A percentile compares a stretch with the other conserved stretches of the same genome.
Evolutionary conservation across 306 rosid species (phyloP).

Genomic region (Datisca glomerata): DNA sequence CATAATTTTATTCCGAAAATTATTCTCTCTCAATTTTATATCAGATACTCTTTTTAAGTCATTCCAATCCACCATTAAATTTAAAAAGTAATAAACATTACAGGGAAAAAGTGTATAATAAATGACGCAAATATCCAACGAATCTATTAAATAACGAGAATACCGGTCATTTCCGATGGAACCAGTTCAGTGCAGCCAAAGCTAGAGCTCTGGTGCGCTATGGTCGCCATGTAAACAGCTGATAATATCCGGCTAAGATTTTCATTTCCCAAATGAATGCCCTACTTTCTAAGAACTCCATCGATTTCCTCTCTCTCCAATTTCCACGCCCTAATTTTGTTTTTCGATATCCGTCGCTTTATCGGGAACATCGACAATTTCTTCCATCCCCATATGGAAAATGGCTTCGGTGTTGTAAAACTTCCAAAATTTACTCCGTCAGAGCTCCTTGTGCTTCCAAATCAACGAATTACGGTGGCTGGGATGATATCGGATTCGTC

Average conservation of each 20-base stretch:
- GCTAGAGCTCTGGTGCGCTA: conserved; percentile 7
- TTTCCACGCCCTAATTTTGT: conserved; percentile 17
- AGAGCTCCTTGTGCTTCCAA: conserved; percentile 28
- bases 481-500: conserved; percentile 49
- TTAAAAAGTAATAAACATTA: too few relatives aligned
- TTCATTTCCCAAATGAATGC: conserved; percentile 32
- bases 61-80: too few relatives aligned
- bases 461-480: conserved; percentile 52
- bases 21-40: too few relatives aligned
- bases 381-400: conserved; percentile 14
- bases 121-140: too few relatives aligned
- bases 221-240: neutral
- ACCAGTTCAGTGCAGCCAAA: too few relatives aligned
- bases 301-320: conserved; percentile 15
- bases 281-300: conserved; percentile 21
- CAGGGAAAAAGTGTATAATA: too few relatives aligned
- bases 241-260: conserved; percentile 1
- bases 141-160: too few relatives aligned
- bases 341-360: conserved; percentile 20
- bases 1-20: too few relatives aligned
- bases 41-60: too few relatives aligned
- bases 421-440: conserved; percentile 17
- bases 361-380: conserved; percentile 15
- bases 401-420: conserved; percentile 18
- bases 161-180: too few relatives aligned